Base-by-base conservation (phyloP, 371 early-diverging fungal species). In the Paraphysoderma sedebokerense region DNA sequence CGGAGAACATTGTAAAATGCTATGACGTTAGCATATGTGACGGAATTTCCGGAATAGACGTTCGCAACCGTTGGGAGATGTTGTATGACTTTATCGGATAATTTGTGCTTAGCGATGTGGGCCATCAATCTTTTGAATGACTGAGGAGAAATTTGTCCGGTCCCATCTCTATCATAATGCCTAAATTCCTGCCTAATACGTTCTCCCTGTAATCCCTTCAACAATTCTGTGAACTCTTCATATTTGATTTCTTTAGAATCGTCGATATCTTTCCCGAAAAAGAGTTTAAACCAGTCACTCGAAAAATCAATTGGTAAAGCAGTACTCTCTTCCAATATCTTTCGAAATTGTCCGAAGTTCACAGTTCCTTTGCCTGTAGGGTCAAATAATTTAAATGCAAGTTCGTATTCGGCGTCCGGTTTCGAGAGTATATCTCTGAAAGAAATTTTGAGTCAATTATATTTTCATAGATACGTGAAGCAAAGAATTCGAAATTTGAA, bases 361-460 rank as follows among this genome's bases (percentile, higher is more conserved):
- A 41, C 24, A 35, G 74, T 72, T 54, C 75, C 80, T 2, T 68
- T 65, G 31, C 74, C 70, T 33, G 62, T 53, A 36, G 70, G 55
- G 54, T 81, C 77, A 58, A 82, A 80, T 37, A 81, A 59, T 22
- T 74, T 70, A 60, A 83, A 85, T 15, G 82, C 81, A 35, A 89
- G 70, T 55, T 82, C 76, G 51, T 76, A 82, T 49, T 85, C 87
- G 15, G 87, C 87, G 57, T 85, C 82, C 23, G 87, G 77, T 36
- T 68, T 74, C 26, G 75, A 63, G 29, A 90, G 60, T 47, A 85
- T n/a, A n/a, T n/a, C n/a, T n/a, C n/a, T n/a, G n/a, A n/a, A n/a
- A n/a, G n/a, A n/a, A n/a, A n/a, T n/a, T n/a, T n/a, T n/a, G n/a
- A n/a, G n/a, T n/a, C n/a, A n/a, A n/a, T n/a, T n/a, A n/a, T n/a